Conservation (phyloP, 2,329 filamentous ascomycete species). For the Cladosporium velox region DNA sequence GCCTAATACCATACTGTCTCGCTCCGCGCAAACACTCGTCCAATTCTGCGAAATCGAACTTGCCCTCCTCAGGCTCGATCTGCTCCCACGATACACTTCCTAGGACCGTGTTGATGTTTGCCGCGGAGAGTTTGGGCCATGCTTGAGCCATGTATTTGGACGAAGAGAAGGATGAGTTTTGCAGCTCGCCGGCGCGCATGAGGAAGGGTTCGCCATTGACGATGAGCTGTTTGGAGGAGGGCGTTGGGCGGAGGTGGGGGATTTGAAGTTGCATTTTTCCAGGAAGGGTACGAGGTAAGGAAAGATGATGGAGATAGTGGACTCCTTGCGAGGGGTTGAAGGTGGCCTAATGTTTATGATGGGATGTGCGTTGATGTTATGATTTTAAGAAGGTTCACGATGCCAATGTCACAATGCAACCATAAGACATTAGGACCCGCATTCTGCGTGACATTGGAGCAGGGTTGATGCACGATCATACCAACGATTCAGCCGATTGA, state of each 20-base stretch:
- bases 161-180: constrained; percentile 51
- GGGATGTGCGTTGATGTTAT: not conserved
- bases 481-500: not conserved
- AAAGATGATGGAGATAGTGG: not conserved
- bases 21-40: constrained; percentile 45
- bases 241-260: constrained; percentile 24
- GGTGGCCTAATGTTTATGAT: not conserved
- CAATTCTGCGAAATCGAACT: constrained; percentile 47
- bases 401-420: not conserved
- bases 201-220: constrained; percentile 50
- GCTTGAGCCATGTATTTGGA: constrained; percentile 47
- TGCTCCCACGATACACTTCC: constrained; percentile 51
- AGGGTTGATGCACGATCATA: not conserved
- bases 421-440: not conserved
- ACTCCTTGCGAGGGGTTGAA: not conserved
- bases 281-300: not conserved
- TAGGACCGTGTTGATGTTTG: constrained; percentile 49
- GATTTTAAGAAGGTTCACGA: not conserved
- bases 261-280: constrained; percentile 15
- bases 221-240: constrained; percentile 41
- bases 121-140: constrained; percentile 47
- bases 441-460: not conserved
- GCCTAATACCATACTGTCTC: constrained; percentile 40
- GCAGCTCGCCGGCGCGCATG: constrained; percentile 49
- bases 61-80: constrained; percentile 49